Percentiles rank a stretch among this genome's conserved stretches.
Evolutionary conservation across 2,329 filamentous ascomycete species (phyloP).

Genomic region (Triangularia setosa): DNA sequence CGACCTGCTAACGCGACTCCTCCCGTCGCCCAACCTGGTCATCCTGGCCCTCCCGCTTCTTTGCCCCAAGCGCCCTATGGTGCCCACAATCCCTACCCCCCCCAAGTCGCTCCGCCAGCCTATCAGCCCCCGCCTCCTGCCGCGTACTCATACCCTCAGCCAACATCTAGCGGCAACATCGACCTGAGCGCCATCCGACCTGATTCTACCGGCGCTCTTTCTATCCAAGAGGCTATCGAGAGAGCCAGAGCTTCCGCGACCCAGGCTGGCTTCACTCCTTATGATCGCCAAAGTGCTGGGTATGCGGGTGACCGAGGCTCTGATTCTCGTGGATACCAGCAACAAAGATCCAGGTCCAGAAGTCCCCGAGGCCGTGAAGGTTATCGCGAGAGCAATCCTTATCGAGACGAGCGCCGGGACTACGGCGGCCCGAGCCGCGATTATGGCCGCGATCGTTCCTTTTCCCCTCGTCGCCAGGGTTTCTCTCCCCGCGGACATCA

Average conservation of each 20-base stretch:
- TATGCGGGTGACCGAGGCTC: slow-evolving; percentile 42
- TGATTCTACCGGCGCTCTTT: slow-evolving; percentile 74
- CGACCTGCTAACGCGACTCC: slow-evolving; percentile 26
- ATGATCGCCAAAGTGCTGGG: slow-evolving; percentile 50
- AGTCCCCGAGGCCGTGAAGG: slow-evolving; percentile 66
- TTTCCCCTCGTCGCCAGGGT: slow-evolving; percentile 52
- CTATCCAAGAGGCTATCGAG: slow-evolving; percentile 77
- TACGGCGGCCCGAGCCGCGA: slow-evolving; percentile 47
- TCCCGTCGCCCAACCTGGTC: slow-evolving; percentile 21
- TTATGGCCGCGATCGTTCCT: slow-evolving; percentile 64
- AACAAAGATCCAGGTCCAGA: slow-evolving; percentile 65
- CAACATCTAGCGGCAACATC: slow-evolving; percentile 69
- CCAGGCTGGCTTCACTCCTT: slow-evolving; percentile 67
- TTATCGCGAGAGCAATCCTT: slow-evolving; percentile 74
- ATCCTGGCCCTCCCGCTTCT: slow-evolving; percentile 13
- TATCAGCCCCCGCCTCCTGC: slow-evolving; percentile 18
- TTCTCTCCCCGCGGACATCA: slow-evolving; percentile 58
- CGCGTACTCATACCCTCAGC: slow-evolving; percentile 49
- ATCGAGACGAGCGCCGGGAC: slow-evolving; percentile 79
- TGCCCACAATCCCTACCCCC: slow-evolving; percentile 20
- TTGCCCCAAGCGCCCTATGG: slow-evolving; percentile 5
- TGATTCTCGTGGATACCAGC: slow-evolving; percentile 53
- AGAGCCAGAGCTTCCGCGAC: slow-evolving; percentile 79
- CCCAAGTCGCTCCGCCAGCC: slow-evolving; percentile 19
- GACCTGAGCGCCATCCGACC: slow-evolving; percentile 79